These are phyloP conservation scores for Nakazawaea sp. DNA, from an alignment of 805 yeast genomes.

Conservation along the genomic window DNA sequence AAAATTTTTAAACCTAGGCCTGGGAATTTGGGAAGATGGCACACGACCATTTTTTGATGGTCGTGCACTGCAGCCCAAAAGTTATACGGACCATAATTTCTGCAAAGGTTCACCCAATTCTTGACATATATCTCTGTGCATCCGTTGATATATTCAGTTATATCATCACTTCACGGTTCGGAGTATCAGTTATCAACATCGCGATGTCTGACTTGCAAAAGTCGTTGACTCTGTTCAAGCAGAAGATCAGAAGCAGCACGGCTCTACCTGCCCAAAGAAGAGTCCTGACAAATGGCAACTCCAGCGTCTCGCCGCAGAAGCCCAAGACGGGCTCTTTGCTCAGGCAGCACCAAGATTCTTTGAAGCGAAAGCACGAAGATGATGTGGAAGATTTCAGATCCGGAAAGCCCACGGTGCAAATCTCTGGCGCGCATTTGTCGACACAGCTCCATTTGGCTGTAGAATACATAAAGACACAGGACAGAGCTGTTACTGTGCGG, in stretches of 20 bases:
- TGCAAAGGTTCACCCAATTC: too few relatives aligned
- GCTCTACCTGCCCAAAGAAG: conserved; percentile 34
- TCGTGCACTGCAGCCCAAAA: too few relatives aligned
- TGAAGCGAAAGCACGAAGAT: conserved; percentile 17
- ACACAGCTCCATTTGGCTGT: conserved; percentile 89
- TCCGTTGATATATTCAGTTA: too few relatives aligned
- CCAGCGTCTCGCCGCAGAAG: neutral
- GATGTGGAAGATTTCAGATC: conserved; percentile 11
- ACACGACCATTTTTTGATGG: too few relatives aligned
- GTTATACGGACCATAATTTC: too few relatives aligned
- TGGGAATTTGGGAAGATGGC: too few relatives aligned
- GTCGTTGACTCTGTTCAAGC: conserved; percentile 58
- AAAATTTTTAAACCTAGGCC: too few relatives aligned
- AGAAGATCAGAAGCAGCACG: conserved; percentile 40
- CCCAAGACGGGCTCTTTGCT: conserved; percentile 5
- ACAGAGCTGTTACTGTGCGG: conserved; percentile 58
- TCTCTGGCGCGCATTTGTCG: conserved; percentile 54
- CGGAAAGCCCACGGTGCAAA: conserved; percentile 6
- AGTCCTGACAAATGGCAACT: conserved; percentile 12
- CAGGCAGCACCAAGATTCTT: conserved; percentile 13
- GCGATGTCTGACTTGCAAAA: conserved; percentile 10
- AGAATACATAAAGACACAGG: conserved; percentile 72
- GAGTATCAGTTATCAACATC: too few relatives aligned
- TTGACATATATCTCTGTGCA: too few relatives aligned
- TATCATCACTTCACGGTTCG: too few relatives aligned